phyloP scores from a whole-genome alignment of 345 rosid genomes.

The Populus deltoides region DNA sequence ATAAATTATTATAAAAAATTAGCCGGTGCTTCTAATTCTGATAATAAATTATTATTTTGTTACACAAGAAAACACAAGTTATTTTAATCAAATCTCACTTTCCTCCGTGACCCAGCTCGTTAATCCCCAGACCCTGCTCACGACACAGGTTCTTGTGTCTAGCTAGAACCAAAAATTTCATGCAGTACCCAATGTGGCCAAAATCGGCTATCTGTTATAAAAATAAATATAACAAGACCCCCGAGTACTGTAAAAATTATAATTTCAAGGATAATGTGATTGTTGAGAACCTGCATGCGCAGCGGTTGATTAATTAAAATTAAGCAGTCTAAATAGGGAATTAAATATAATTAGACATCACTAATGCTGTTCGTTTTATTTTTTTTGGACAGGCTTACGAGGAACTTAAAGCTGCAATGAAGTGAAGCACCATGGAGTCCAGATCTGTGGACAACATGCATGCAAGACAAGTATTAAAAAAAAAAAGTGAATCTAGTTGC shows the following conservation, averaged over 20 bases:
- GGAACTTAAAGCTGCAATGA: background rate
- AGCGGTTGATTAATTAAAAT: background rate
- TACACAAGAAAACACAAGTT: background rate
- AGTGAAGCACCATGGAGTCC: background rate
- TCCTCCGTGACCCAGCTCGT: slow-evolving; percentile 6
- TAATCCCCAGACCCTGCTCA: slow-evolving; percentile 21
- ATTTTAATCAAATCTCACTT: slow-evolving; percentile 14
- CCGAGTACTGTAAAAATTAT: background rate
- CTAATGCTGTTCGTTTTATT: background rate
- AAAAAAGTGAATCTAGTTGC: background rate
- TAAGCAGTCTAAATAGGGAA: background rate
- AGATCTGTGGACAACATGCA: background rate
- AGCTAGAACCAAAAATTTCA: slow-evolving; percentile 7
- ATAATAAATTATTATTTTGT: background rate
- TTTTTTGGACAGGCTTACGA: background rate
- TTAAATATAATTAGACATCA: background rate
- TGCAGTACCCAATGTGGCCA: background rate
- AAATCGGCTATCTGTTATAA: background rate
- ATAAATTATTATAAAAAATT: slow-evolving; percentile 11
- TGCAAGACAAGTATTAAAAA: background rate
- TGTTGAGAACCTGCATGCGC: background rate
- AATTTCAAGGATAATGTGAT: background rate
- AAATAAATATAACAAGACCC: background rate
- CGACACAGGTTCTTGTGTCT: slow-evolving; percentile 20
- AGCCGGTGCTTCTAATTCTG: slow-evolving; percentile 16